Conservation (phyloP, 495 filamentous ascomycete genomes). For the Talaromyces nanjingensis region DNA sequence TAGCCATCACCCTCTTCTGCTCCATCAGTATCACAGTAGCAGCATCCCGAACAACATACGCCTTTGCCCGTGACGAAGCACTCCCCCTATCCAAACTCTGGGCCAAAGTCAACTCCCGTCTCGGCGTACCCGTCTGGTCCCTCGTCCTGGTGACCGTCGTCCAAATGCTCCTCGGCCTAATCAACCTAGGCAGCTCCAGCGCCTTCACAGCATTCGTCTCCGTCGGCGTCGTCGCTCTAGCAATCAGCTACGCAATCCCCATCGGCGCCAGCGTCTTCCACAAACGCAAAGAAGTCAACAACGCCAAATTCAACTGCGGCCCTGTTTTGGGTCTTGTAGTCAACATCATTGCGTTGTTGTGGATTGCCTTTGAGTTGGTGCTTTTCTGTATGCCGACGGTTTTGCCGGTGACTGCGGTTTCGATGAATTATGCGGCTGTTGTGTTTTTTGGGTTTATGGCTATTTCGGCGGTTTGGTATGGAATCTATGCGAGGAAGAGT, state of each 20-base stretch:
- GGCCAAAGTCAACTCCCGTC: slow-evolving; percentile 21
- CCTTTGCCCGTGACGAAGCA: slow-evolving; percentile 51
- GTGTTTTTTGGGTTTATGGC: slow-evolving; percentile 52
- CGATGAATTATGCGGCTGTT: slow-evolving; percentile 58
- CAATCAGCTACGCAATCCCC: slow-evolving; percentile 50
- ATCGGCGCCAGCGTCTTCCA: slow-evolving; percentile 49
- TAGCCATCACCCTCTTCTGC: slow-evolving; percentile 58
- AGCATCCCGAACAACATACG: slow-evolving; percentile 53
- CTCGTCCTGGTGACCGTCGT: slow-evolving; percentile 27
- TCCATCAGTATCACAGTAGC: slow-evolving; percentile 56
- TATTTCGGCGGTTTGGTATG: slow-evolving; percentile 37
- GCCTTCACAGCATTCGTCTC: slow-evolving; percentile 61
- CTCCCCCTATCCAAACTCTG: slow-evolving; percentile 28
- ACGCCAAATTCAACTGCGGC: slow-evolving; percentile 49
- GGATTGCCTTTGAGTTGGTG: slow-evolving; percentile 56
- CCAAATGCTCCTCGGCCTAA: slow-evolving; percentile 49
- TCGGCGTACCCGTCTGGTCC: slow-evolving; percentile 31
- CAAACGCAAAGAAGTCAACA: slow-evolving; percentile 41
- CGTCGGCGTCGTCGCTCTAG: slow-evolving; percentile 54
- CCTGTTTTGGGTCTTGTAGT: slow-evolving; percentile 46
- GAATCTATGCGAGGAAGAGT: slow-evolving; percentile 39
- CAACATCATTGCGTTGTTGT: slow-evolving; percentile 51
- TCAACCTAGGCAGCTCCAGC: slow-evolving; percentile 53
- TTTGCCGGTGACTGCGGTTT: slow-evolving; percentile 37
- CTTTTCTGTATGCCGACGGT: slow-evolving; percentile 48